phyloP scores from a whole-genome alignment of 768 basidiomycete species.

The Sporobolomyces phaffii region DNA sequence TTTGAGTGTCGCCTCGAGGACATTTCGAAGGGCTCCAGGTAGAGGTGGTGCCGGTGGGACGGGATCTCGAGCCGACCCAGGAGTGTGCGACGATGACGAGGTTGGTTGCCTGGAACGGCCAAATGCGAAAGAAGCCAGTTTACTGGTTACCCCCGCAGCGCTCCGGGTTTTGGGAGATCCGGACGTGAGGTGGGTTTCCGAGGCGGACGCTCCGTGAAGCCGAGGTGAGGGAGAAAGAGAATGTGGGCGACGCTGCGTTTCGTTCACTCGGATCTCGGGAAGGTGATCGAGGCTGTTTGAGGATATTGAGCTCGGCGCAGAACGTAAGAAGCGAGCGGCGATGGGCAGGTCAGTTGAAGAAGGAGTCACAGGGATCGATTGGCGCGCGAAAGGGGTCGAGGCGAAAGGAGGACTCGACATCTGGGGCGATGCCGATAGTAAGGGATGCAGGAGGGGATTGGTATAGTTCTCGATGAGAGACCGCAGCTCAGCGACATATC shows the following conservation, averaged over 20 bases:
- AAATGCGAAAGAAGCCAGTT: neutral
- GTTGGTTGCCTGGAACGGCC: neutral
- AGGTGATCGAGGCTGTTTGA: constrained; percentile 1
- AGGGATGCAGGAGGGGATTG: constrained; percentile 40
- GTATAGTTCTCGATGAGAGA: constrained; percentile 39
- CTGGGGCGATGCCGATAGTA: neutral
- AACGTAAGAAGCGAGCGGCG: constrained; percentile 29
- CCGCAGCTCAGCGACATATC: constrained; percentile 42
- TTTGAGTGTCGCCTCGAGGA: constrained; percentile 77
- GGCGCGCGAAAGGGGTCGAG: neutral
- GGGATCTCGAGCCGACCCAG: constrained; percentile 49
- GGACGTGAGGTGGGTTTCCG: neutral
- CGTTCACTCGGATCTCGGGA: neutral
- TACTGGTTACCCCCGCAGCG: neutral
- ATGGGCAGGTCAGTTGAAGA: constrained; percentile 27
- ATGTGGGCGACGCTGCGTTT: neutral
- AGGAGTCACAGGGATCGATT: neutral
- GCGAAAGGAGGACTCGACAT: neutral
- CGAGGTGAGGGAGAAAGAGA: neutral
- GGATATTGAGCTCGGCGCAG: neutral
- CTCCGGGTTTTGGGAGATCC: neutral
- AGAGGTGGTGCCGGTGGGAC: constrained; percentile 66
- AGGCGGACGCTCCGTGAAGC: neutral
- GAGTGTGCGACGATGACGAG: neutral
- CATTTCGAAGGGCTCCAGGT: constrained; percentile 78